Base-by-base conservation (phyloP, 306 rosid species). In the Pterocarpus santalinus region DNA sequence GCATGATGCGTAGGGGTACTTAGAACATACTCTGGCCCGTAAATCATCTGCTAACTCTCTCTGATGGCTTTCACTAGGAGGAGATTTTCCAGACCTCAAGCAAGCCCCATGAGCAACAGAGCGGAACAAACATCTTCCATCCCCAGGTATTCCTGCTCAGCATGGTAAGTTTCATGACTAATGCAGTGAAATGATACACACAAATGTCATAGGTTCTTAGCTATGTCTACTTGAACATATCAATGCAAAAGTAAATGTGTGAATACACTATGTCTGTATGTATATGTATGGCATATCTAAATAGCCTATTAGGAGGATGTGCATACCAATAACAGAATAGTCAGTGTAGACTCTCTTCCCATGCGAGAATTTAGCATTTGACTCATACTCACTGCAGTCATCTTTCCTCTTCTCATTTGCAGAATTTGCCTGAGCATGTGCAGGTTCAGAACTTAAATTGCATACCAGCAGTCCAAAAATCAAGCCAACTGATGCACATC, bases 101-200 rank as follows among this genome's bases (percentile, higher is more conserved):
- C 94, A 89, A 80, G 98, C 98, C 47, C 96, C 96, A 43, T 88
- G 96, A 81, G 99, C 92, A 57, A 95, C 93, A 16, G 99, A 91
- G 61, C 97, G 91, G 82, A 95, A 95, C 89, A 95, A 76, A 80
- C 99, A 95, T 81, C 99, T 87, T 58, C 99, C 99, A 79, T 93
- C 99, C 64, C 99, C 99, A 9, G 98, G 99, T 84, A 93, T 93
- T 86, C 99, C 99, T 95, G 87, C 65, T 65, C 61, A 76, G 79
- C 43, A 80, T 22, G 6, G 38, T 73, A 81, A 67, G 55, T 82
- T 81, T 82, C 44, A 44, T 65, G 49, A 76, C 53, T n/a, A 62
- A 77, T 47, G 73, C 69, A 60, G 57, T 49, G 14, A 65, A 55
- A 55, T n/a, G 7, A 60, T 51, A 16, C 12, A 65, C 33, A 30